Evolutionary conservation across 352 stramenopile genomes (phyloP), one percentile per base, ranked within the genome.

Genomic region (Globisporangium paddicum): DNA sequence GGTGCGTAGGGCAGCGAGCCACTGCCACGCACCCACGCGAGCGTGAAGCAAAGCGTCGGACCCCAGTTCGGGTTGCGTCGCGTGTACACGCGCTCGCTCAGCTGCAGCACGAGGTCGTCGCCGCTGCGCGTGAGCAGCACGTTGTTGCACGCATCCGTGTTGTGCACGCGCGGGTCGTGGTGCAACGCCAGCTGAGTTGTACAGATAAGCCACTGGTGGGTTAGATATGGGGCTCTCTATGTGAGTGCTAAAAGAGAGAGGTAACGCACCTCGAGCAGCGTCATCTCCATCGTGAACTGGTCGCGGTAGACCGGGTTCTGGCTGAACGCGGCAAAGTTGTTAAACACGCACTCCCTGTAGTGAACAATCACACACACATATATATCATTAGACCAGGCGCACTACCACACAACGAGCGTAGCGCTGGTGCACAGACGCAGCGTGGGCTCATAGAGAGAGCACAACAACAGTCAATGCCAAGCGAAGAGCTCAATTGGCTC

Each of bases 11-110:
- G 52, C 18, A 48, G 14, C 13, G 13, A 25, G 21, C 52, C 52
- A 10, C 37, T 50, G 25, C 52, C 52, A 26, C 37, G 26, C 25
- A 58, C 52, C 52, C 52, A 58, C 52, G 37, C 52, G 40, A 58
- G 52, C 40, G 52, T 50, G 40, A 58, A 58, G 25, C n/a, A 26
- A 10, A 58, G 23, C 10, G 52, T 34, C 52, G 52, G 52, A 5
- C 40, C 38, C 52, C 52, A 58, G 19, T 34, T n/a, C 11, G 52
- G 52, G 40, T 58, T 58, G 35, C 52, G 52, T 9, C 52, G 52
- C 38, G 52, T 58, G 40, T 58, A 58, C 40, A 58, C 52, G 25
- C 52, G 52, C 52, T 58, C 23, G 40, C 52, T 58, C 25, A 58
- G 52, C 52, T 58, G 52, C 25, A 58, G 5, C 6, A 50, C 38